These are phyloP conservation scores for Zarea fungicola DNA, from an alignment of 2,329 filamentous ascomycete species.

Conservation along the genomic window DNA sequence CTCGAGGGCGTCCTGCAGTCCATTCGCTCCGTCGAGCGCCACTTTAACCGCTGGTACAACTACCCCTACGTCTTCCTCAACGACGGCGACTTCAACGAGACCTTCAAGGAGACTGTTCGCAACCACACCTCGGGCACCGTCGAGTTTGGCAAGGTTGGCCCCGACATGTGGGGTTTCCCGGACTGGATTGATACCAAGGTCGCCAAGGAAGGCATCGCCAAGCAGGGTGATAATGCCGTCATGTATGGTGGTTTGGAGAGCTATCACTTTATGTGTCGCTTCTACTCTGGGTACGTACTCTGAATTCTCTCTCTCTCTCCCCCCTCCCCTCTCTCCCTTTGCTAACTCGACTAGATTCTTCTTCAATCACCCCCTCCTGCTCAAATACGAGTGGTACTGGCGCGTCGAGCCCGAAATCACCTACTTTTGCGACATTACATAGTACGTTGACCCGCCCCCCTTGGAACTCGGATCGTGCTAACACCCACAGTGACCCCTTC, in stretches of 20 bases:
- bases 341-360: constrained; percentile 61
- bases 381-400: constrained; percentile 99
- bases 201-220: constrained; percentile 90
- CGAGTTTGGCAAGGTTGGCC: constrained; percentile 90
- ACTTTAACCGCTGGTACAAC: constrained; percentile 98
- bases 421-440: constrained; percentile 99
- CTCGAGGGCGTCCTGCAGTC: constrained; percentile 93
- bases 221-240: constrained; percentile 94
- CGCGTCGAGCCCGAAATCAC: constrained; percentile 98
- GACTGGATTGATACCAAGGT: constrained; percentile 95
- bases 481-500: constrained; percentile 72
- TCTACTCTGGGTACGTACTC: constrained; percentile 90
- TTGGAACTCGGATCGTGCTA: neutral
- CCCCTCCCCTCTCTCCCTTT: neutral
- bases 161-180: constrained; percentile 91
- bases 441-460: constrained; percentile 47
- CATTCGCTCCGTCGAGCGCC: constrained; percentile 93
- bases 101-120: constrained; percentile 79
- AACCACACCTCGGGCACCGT: constrained; percentile 86
- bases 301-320: neutral
- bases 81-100: constrained; percentile 92
- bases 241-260: constrained; percentile 99
- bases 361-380: constrained; percentile 90
- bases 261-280: constrained; percentile 98
- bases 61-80: constrained; percentile 99